Evolutionary conservation across 768 basidiomycete species (phyloP).

Genomic region (Vararia minispora): DNA sequence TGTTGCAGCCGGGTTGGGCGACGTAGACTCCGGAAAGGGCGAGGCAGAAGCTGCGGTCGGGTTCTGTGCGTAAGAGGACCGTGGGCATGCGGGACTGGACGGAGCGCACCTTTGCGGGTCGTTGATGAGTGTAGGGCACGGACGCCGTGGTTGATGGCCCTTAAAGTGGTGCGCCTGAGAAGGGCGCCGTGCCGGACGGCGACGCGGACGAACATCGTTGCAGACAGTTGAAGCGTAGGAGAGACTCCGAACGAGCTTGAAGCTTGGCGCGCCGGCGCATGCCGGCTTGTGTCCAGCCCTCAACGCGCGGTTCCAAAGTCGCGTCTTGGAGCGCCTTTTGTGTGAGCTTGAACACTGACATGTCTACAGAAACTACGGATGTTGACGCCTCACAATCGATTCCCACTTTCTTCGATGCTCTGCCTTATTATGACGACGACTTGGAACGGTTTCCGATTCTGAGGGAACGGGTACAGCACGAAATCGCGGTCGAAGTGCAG

Average conservation of each 20-base stretch:
- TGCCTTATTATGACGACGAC: conserved; percentile 94
- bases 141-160: conserved; percentile 27
- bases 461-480: conserved; percentile 65
- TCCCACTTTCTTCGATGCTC: conserved; percentile 59
- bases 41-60: conserved; percentile 44
- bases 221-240: conserved; percentile 6
- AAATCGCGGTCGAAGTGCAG: conserved; percentile 57
- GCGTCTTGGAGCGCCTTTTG: too few relatives aligned
- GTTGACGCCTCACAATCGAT: conserved; percentile 3
- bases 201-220: conserved; percentile 34
- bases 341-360: too few relatives aligned
- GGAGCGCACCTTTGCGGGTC: conserved; percentile 33
- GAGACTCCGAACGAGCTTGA: conserved; percentile 9
- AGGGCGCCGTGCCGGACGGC: conserved; percentile 32
- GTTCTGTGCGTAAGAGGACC: background rate
- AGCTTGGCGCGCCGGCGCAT: conserved; percentile 12
- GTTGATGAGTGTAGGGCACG: conserved; percentile 18
- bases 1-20: conserved; percentile 72
- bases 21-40: conserved; percentile 85
- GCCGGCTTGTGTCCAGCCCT: background rate
- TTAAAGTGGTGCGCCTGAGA: conserved; percentile 29
- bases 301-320: too few relatives aligned
- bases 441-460: conserved; percentile 64
- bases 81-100: conserved; percentile 1
- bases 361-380: too few relatives aligned